phyloP scores from a whole-genome alignment of 2,329 filamentous ascomycete species.

The Penicillium sp. region DNA sequence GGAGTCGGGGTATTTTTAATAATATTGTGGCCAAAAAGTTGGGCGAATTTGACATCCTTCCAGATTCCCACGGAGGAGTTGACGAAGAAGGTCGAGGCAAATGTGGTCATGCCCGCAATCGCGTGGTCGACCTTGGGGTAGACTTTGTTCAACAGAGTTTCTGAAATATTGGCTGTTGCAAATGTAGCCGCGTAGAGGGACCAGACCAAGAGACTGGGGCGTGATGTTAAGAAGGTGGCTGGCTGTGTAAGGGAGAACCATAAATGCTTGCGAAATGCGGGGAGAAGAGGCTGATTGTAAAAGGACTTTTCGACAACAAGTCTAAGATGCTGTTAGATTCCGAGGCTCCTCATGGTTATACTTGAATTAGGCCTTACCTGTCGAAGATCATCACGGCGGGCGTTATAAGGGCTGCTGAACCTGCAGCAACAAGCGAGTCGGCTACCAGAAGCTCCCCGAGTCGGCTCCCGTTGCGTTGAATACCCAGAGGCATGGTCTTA shows the following conservation, averaged over 20 bases:
- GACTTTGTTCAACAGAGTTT: conserved; percentile 69
- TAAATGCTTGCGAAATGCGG: conserved; percentile 35
- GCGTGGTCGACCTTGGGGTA: conserved; percentile 56
- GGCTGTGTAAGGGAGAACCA: conserved; percentile 39
- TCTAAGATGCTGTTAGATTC: conserved; percentile 28
- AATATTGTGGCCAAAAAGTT: conserved; percentile 59
- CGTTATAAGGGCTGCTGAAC: conserved; percentile 71
- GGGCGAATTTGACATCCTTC: conserved; percentile 83
- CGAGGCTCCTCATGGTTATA: not conserved
- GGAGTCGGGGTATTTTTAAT: conserved; percentile 7
- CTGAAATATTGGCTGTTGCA: conserved; percentile 78
- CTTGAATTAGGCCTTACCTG: conserved; percentile 51
- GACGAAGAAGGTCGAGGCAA: conserved; percentile 70
- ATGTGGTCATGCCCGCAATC: conserved; percentile 73
- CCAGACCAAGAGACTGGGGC: conserved; percentile 44
- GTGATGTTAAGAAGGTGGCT: conserved; percentile 40
- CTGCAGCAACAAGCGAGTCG: conserved; percentile 66
- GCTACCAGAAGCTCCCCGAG: conserved; percentile 52
- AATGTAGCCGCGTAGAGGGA: conserved; percentile 81
- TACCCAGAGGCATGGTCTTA: conserved; percentile 25
- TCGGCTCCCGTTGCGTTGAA: conserved; percentile 37
- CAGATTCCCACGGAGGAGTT: conserved; percentile 76
- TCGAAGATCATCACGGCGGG: conserved; percentile 83
- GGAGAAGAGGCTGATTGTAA: conserved; percentile 32
- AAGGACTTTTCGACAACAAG: conserved; percentile 46